Base-by-base conservation (phyloP, 2,329 filamentous ascomycete genomes). In the Macroventuria anomochaeta region DNA sequence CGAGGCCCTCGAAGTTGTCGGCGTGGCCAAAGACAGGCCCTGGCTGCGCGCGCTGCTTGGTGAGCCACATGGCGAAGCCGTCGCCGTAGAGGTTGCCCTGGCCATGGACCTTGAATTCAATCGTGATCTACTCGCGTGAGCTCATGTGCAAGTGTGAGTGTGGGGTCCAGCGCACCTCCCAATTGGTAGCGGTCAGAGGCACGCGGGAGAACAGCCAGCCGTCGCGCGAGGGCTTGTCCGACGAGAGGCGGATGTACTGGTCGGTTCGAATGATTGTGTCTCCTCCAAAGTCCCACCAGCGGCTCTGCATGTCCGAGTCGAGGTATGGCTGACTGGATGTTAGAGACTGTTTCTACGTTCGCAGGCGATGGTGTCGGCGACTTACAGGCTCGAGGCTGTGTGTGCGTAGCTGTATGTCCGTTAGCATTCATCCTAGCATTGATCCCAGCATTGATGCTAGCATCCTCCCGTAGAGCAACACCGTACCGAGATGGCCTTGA, bases 271-370 rank as follows among this genome's bases (percentile, higher is more conserved):
- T 84, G 68, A 99, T 88, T 33, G 93, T 91, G 79, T 96, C 92
- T 72, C 93, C 95, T 73, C 95, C 95, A 84, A 96, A 99, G 80
- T 99, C 95, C 79, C 93, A 99, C 93, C 95, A 99, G 74, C 95
- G 88, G 80, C 91, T 96, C 80, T 96, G 90, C 88, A 97, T 93
- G 76, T 97, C 95, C 57, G 92, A 95, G 79, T 99, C 95, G 67
- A 99, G 86, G 78, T 97, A 99, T 58, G 95, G 95, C 89, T 97
- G 47, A 26, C 29, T 29, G 17, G n/a, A 11, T 26, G 49, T 69
- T 46, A 70, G 62, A 52, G 15, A n/a, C 33, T 17, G 44, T 29
- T 20, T 26, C 31, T 33, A 13, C 33, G 34, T 39, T 21, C 33
- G 36, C 34, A 37, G 40, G 12, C 40, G 20, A 20, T 37, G n/a